phyloP scores from a whole-genome alignment of 2,329 filamentous ascomycete genomes.

The Beauveria sp. region DNA sequence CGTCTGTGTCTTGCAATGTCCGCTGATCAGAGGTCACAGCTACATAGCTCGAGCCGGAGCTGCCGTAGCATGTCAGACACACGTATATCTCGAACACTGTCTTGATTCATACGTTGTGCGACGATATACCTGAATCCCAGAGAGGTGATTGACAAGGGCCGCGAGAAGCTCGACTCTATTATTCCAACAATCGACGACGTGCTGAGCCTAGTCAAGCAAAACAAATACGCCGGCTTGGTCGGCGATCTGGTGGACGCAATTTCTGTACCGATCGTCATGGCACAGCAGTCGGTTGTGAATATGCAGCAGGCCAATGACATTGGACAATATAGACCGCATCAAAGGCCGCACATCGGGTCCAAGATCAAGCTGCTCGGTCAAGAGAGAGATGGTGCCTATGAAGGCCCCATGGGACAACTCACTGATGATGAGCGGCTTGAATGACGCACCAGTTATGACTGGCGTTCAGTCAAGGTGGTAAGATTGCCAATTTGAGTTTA shows the following conservation, averaged over 20 bases:
- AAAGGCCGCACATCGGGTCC: background rate
- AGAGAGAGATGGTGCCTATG: background rate
- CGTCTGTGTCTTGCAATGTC: too few species aligned
- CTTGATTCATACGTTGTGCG: too few species aligned
- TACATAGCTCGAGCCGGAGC: too few species aligned
- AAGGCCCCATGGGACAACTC: background rate
- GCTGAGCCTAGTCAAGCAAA: background rate
- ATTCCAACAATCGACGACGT: background rate
- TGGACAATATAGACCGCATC: background rate
- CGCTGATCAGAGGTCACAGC: too few species aligned
- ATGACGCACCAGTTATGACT: background rate
- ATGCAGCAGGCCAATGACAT: background rate
- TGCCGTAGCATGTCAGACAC: too few species aligned
- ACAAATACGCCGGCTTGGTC: background rate
- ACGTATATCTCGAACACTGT: too few species aligned
- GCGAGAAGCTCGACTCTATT: background rate
- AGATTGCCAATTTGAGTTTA: background rate
- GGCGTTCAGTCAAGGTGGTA: background rate
- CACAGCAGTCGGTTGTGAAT: background rate
- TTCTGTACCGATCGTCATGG: background rate
- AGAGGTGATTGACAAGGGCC: background rate
- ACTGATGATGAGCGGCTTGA: background rate
- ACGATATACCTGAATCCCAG: background rate
- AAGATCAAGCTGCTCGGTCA: background rate
- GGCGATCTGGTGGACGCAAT: background rate